Base-by-base conservation (phyloP, 768 basidiomycete species). In the Russula griseocarnosa region DNA sequence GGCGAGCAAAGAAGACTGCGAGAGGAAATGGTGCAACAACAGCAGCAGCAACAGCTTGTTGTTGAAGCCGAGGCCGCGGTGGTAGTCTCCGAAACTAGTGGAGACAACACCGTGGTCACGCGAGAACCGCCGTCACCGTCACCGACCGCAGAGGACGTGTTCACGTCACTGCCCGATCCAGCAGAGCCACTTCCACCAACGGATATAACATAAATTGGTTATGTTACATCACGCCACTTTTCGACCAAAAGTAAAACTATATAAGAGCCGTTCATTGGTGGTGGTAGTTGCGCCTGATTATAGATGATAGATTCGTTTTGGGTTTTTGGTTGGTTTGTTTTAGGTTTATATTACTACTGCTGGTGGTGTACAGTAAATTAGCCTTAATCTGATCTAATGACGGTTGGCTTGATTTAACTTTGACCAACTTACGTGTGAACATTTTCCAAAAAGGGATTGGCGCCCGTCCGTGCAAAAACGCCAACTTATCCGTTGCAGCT, bases 1-100 rank as follows among this genome's bases (percentile, higher is more conserved):
- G 82, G 89, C 36, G 87, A 92, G 74, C 79, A 80, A 70, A 78
- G 85, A 72, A 75, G 86, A 64, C 80, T 55, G 5, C 34, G 54
- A 30, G 61, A 55, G 58, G 53, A 26, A 11, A 40, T 18, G 42
- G 38, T 32, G 10, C 55, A 32, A 30, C 70, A 69, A 13, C 74
- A 76, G 13, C 13, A 34, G 13, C n/a, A 36, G 6, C 13, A 22
- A 22, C 34, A 6, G 24, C 32, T 22, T 32, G 30, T 22, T 22
- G 32, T 1, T 5, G 9, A 11, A 11, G 10, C 32, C 7, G 32
- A 13, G 5, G 38, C 38, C 52, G 20, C 5, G 3, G 52, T 20
- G 18, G 51, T 22, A 10, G 5, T n/a, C 18, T 10, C 52, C n/a
- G 52, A n/a, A 32, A n/a, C 10, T 20, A 28, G 26, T 28, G 50